Percentiles rank a stretch among this genome's conserved stretches.
These are phyloP conservation scores for Heliophila coronopifolia DNA, from an alignment of 441 rosid species.

Conservation along the genomic window DNA sequence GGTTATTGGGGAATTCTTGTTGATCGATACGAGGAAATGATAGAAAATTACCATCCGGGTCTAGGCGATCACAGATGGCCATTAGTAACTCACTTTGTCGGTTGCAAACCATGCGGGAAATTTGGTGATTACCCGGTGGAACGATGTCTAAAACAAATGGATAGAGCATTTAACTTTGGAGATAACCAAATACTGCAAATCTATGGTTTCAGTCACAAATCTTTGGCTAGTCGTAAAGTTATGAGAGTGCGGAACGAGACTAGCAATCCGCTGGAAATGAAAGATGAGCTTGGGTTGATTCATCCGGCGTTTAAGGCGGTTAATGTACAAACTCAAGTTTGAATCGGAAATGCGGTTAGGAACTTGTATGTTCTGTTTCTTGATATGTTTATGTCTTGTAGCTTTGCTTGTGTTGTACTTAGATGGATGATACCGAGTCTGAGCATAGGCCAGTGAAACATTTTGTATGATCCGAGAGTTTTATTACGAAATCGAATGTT, in stretches of 20 bases:
- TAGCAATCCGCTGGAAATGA: conserved; percentile 56
- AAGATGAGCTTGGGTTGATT: conserved; percentile 71
- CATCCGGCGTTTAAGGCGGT: conserved; percentile 56
- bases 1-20: conserved; percentile 98
- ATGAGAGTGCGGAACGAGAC: conserved; percentile 79
- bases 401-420: conserved; percentile 29
- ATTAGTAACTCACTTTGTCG: conserved; percentile 92
- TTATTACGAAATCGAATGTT: conserved; percentile 4
- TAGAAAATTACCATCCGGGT: conserved; percentile 92
- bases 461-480: conserved; percentile 14
- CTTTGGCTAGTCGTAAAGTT: conserved; percentile 65
- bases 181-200: conserved; percentile 90
- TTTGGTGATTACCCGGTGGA: conserved; percentile 94
- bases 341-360: conserved; percentile 12
- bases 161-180: conserved; percentile 92
- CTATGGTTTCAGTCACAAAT: conserved; percentile 81
- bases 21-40: conserved; percentile 91
- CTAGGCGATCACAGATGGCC: conserved; percentile 98
- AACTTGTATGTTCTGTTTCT: conserved; percentile 8
- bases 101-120: conserved; percentile 97
- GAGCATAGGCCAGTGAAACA: conserved; percentile 25
- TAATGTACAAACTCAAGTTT: conserved; percentile 32
- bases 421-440: conserved; percentile 21
- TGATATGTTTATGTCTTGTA: conserved; percentile 15
- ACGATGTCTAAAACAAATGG: conserved; percentile 84